These are phyloP conservation scores for Zostera marina DNA, from an alignment of 116 monocot species.

Conservation along the genomic window DNA sequence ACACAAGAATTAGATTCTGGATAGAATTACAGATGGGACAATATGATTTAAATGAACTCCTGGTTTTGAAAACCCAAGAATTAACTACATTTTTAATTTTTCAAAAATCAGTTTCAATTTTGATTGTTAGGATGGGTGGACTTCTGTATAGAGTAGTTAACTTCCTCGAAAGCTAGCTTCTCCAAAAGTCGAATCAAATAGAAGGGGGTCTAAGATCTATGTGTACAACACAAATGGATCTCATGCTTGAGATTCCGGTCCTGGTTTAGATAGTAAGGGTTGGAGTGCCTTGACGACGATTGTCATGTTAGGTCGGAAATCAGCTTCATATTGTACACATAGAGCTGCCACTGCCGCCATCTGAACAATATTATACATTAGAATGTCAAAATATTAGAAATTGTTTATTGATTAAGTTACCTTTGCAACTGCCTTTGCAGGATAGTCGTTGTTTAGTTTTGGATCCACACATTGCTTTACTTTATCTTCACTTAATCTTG, in stretches of 20 bases:
- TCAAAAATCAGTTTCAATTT: too few relatives aligned
- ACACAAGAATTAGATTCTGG: too few relatives aligned
- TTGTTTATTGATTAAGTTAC: conserved; percentile 1
- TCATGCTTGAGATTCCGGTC: conserved; percentile 19
- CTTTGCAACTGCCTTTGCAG: conserved; percentile 37
- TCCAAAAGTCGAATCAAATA: too few relatives aligned
- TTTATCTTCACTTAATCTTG: conserved; percentile 36
- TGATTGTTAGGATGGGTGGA: too few relatives aligned
- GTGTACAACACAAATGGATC: background rate
- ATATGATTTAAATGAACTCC: too few relatives aligned
- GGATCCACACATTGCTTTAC: conserved; percentile 38
- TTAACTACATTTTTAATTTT: too few relatives aligned
- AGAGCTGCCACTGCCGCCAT: conserved; percentile 77
- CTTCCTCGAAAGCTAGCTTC: too few relatives aligned
- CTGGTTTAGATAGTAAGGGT: conserved; percentile 44
- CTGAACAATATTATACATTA: conserved; percentile 13
- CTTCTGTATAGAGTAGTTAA: too few relatives aligned
- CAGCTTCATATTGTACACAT: conserved; percentile 85
- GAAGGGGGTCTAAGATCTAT: too few relatives aligned
- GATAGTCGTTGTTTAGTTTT: conserved; percentile 22
- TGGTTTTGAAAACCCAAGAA: too few relatives aligned
- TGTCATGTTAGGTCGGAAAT: conserved; percentile 81
- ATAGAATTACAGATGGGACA: too few relatives aligned
- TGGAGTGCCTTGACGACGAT: conserved; percentile 86
- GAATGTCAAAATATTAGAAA: too few relatives aligned